Evolutionary conservation across 108 stramenopile species (phyloP).

Genomic region (Nannochloropsis gaditana): DNA sequence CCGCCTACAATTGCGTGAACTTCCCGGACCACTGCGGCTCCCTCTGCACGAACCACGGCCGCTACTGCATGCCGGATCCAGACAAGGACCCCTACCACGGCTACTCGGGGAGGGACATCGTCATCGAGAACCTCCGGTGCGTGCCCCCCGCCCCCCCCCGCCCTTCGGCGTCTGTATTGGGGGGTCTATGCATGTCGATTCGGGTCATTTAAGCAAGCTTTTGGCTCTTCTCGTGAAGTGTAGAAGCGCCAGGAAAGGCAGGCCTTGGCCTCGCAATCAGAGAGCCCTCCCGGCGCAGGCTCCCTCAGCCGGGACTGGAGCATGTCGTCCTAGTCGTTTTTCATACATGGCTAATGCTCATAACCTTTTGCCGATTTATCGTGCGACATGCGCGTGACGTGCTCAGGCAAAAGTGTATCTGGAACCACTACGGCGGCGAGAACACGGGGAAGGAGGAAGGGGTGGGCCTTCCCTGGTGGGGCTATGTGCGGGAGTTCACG

Average conservation of each 20-base stretch:
- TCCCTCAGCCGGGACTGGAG: neutral
- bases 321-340: neutral
- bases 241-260: neutral
- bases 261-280: neutral
- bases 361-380: neutral
- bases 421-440: slow-evolving; percentile 39
- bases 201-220: too few species aligned
- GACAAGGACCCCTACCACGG: slow-evolving; percentile 74
- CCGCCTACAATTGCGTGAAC: slow-evolving; percentile 61
- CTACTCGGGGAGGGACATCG: slow-evolving; percentile 72
- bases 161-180: neutral
- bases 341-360: neutral
- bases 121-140: slow-evolving; percentile 67
- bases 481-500: slow-evolving; percentile 73
- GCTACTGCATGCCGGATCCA: slow-evolving; percentile 83
- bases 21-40: slow-evolving; percentile 63
- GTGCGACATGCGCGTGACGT: neutral
- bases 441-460: slow-evolving; percentile 47
- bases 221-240: neutral
- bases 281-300: neutral
- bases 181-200: neutral
- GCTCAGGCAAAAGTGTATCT: neutral
- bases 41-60: slow-evolving; percentile 83
- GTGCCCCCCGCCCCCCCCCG: neutral
- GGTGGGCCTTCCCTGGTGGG: slow-evolving; percentile 74